Evolutionary conservation across 176 grass and related monocot genomes (phyloP).

Genomic region (Zea mays): Zm-B73-REFERENCE-NAM-5.0 NC_050097.1:215581501-215582000

Average conservation of each 20-base stretch:
- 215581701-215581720: constrained; percentile 78
- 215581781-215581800: constrained; percentile 28
- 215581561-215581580: neutral
- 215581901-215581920: neutral
- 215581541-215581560: neutral
- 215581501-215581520: neutral
- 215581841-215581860: neutral
- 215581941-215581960: too few species aligned
- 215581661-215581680: constrained; percentile 70
- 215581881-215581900: neutral
- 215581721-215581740: constrained; percentile 66
- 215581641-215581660: constrained; percentile 68
- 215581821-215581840: neutral
- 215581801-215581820: neutral
- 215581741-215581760: constrained; percentile 61
- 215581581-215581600: neutral
- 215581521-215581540: neutral
- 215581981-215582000: too few species aligned
- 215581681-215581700: constrained; percentile 77
- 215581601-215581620: neutral
- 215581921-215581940: too few species aligned
- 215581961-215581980: too few species aligned
- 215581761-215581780: constrained; percentile 54
- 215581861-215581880: neutral
- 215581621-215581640: neutral